Evolutionary conservation across 2,329 filamentous ascomycete species (phyloP).

Genomic region (Alternaria brassicicola): DNA sequence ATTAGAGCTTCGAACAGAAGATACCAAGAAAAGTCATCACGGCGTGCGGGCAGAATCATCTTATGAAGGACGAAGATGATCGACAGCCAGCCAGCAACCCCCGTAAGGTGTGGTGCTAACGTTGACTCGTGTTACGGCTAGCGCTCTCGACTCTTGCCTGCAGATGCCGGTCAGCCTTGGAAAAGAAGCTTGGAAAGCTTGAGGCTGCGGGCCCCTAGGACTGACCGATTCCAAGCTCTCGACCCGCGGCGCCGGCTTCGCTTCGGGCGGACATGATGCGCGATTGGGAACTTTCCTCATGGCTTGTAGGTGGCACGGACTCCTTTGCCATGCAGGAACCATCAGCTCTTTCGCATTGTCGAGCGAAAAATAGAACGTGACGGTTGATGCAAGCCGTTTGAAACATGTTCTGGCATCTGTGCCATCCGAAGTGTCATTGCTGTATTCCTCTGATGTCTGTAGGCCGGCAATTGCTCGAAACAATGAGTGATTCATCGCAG

Average conservation of each 20-base stretch:
- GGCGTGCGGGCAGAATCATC: constrained; percentile 12
- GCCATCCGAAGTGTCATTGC: not conserved
- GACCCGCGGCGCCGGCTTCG: constrained; percentile 26
- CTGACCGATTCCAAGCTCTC: constrained; percentile 16
- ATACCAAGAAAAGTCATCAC: constrained; percentile 16
- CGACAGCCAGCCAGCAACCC: constrained; percentile 16
- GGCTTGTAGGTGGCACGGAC: constrained; percentile 10
- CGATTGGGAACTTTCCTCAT: constrained; percentile 16
- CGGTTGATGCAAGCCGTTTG: not conserved
- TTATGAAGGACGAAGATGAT: constrained; percentile 31
- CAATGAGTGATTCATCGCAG: constrained; percentile 21
- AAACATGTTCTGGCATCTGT: constrained; percentile 2
- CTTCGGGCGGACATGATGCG: constrained; percentile 12
- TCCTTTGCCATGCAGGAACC: constrained; percentile 23
- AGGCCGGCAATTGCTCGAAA: constrained; percentile 16
- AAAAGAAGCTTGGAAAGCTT: constrained; percentile 24
- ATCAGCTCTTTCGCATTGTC: constrained; percentile 1
- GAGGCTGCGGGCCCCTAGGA: constrained; percentile 13
- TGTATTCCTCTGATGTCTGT: not conserved
- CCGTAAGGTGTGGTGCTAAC: constrained; percentile 30
- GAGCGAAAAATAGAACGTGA: not conserved
- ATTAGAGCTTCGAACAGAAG: constrained; percentile 25
- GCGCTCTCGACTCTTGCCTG: constrained; percentile 15
- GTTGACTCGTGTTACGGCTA: constrained; percentile 22
- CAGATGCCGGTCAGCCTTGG: constrained; percentile 18